Base-by-base conservation (phyloP, 2,329 filamentous ascomycete species). In the Elsinoe perseae region DNA sequence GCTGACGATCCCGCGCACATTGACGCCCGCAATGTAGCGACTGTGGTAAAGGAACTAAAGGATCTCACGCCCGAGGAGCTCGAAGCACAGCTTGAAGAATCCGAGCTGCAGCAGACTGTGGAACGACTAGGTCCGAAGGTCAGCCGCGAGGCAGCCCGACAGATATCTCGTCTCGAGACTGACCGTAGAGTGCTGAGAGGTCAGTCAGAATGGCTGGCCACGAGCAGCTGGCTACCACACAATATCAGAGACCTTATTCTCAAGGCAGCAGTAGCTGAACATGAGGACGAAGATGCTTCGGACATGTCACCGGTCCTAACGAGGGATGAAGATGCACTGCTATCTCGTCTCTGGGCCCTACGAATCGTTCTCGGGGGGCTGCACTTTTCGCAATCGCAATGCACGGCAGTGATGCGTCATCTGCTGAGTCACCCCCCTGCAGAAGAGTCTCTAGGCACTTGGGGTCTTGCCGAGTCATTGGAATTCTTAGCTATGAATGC, bases 401-500 rank as follows among this genome's bases (percentile, higher is more conserved):
- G 90, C 36, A 76, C 82, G 43, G 75, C 83, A 43, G 83, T 80
- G 7, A 68, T 95, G 58, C 78, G 80, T 62, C 76, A 86, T 65
- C 77, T 89, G 43, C 70, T 91, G 56, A 78, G 84, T 40, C 84
- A 86, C 61, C 82, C 83, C 25, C 78, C 83, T 12, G 64, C 69
- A 57, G 68, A 70, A 27, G 83, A 82, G 60, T 78, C 78, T 42
- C 20, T 44, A 12, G 40, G 40, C n/a, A 80, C 90, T 12, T 95
- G 89, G 87, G 90, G 91, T 8, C 73, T 97, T 32, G 86, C 95
- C 59, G 91, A 95, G 70, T 84, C 87, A 23, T 70, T 98, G 18
- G 89, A 96, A 64, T 95, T 90, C 89, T 78, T 97, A 55, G 88
- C 89, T n/a, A 76, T 88, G 61, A 82, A 93, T 66, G 88, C 85